Evolutionary conservation across 176 grass and related monocot genomes (phyloP).

Genomic region (Zizania latifolia): DNA sequence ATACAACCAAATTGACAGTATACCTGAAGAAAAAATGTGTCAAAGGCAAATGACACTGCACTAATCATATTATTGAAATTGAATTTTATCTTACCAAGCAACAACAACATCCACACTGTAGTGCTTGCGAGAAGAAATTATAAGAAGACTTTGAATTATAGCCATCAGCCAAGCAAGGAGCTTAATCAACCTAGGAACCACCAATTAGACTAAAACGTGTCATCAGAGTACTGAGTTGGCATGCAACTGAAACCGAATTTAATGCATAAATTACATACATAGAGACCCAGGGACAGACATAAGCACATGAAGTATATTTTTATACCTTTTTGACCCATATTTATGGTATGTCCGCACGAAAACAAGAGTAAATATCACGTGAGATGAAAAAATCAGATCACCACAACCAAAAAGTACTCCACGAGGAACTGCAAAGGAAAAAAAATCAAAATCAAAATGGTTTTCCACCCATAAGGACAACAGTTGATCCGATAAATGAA

Average conservation of each 20-base stretch:
- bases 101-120: constrained; percentile 93
- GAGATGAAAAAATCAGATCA: constrained; percentile 98
- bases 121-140: constrained; percentile 94
- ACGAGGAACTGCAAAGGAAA: constrained; percentile 69
- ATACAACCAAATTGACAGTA: constrained; percentile 92
- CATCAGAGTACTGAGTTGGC: background rate
- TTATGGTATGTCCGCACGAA: constrained; percentile 91
- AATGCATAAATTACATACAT: background rate
- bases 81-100: constrained; percentile 67
- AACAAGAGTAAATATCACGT: constrained; percentile 97
- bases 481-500: background rate
- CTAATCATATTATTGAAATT: background rate
- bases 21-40: constrained; percentile 51
- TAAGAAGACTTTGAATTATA: constrained; percentile 91
- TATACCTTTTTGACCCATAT: constrained; percentile 87
- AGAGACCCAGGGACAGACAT: background rate
- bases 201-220: background rate
- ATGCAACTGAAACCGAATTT: background rate
- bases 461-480: background rate
- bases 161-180: constrained; percentile 76
- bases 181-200: constrained; percentile 62
- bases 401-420: constrained; percentile 92
- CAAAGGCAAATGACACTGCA: background rate
- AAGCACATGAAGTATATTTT: background rate
- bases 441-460: constrained; percentile 13